A percentile compares a stretch with the other conserved stretches of the same genome.
phyloP scores from a whole-genome alignment of 169 alveolate species.

The Plasmodium cynomolgi region DNA sequence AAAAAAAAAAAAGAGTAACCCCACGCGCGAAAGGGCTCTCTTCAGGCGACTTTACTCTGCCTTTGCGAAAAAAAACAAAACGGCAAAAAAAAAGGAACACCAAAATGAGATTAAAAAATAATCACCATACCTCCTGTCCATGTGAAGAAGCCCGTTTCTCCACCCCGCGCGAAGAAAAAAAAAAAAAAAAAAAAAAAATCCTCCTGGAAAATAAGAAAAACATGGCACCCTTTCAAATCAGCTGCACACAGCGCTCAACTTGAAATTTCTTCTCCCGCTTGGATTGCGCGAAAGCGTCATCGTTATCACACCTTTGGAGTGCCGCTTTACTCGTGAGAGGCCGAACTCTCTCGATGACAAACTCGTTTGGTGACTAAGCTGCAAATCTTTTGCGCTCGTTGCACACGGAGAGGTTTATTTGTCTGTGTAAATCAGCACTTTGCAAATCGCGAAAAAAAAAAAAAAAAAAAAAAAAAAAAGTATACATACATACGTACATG shows the following conservation, averaged over 20 bases:
- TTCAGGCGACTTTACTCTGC: not conserved
- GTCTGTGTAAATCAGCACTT: not conserved
- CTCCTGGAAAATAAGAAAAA: not conserved
- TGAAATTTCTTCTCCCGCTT: not conserved
- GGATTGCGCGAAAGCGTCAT: not conserved
- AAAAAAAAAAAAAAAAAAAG: not conserved
- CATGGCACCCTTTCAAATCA: not conserved
- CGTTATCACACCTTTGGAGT: not conserved
- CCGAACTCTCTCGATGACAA: too few species aligned
- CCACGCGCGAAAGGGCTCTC: not conserved
- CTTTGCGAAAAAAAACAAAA: not conserved
- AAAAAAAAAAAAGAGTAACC: not conserved
- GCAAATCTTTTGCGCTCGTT: not conserved
- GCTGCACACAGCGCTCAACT: not conserved
- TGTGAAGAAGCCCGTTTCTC: not conserved
- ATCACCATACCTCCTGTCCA: not conserved
- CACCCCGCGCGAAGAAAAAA: not conserved
- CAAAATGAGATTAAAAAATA: not conserved
- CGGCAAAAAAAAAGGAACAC: not conserved
- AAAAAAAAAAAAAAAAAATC: too few species aligned
- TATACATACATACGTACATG: not conserved
- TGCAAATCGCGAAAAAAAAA: conserved; percentile 4
- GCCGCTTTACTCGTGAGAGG: not conserved
- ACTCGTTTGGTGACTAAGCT: not conserved
- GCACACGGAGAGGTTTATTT: not conserved